These are phyloP conservation scores for Forsythia suspensa DNA, from an alignment of 257 asterid species.

Conservation along the genomic window DNA sequence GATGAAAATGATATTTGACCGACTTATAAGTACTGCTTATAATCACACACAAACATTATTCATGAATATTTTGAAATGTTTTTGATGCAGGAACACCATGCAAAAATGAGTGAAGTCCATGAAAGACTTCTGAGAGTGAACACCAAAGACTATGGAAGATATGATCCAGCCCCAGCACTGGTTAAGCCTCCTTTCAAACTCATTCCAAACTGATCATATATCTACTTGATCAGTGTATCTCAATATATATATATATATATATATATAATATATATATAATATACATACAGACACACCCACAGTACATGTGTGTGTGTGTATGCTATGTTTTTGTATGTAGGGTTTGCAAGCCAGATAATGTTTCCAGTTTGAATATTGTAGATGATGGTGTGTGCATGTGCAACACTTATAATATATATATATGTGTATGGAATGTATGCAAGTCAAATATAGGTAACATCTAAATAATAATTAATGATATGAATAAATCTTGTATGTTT, in stretches of 20 bases:
- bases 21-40: too few species aligned
- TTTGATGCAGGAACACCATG: conserved; percentile 5
- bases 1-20: too few species aligned
- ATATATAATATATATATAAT: too few species aligned
- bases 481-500: background rate
- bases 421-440: background rate
- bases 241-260: background rate
- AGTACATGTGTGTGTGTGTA: background rate
- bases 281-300: background rate
- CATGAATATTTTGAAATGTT: background rate
- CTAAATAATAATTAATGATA: background rate
- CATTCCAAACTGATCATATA: conserved; percentile 40
- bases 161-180: conserved; percentile 51
- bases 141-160: conserved; percentile 51
- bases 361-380: background rate
- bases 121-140: conserved; percentile 49
- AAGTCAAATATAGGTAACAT: background rate
- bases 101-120: conserved; percentile 20
- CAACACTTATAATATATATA: background rate
- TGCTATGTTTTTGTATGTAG: background rate
- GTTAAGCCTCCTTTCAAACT: conserved; percentile 54
- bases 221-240: background rate
- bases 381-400: background rate
- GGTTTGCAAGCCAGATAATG: background rate
- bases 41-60: too few species aligned